Conservation (phyloP, 164 flowering plant genomes). For the Nymphaea colorata region DNA sequence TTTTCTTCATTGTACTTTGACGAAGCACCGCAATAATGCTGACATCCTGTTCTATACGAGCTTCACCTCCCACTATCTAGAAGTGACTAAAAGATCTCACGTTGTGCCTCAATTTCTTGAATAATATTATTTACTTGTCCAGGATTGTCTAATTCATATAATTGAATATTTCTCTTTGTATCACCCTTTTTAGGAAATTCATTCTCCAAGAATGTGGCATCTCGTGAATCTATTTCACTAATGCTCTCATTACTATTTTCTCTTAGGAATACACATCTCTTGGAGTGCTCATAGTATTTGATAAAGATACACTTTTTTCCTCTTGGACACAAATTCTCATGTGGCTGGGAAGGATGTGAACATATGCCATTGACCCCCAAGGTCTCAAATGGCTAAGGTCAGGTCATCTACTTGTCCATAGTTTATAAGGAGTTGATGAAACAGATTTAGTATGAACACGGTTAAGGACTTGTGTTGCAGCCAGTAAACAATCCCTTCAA, state of each 20-base stretch:
- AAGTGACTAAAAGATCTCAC: not conserved
- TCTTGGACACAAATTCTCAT: not conserved
- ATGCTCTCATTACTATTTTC: not conserved
- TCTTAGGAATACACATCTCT: not conserved
- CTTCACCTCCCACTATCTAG: constrained; percentile 1
- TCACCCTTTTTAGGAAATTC: not conserved
- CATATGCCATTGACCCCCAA: not conserved
- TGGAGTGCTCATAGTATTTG: not conserved
- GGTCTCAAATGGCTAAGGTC: not conserved
- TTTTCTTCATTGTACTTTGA: no score
- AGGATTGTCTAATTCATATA: not conserved
- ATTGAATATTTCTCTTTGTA: not conserved
- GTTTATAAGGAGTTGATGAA: not conserved
- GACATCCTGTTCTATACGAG: no score
- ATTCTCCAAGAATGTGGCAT: not conserved
- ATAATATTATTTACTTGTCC: not conserved
- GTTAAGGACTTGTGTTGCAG: not conserved
- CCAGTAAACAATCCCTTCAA: not conserved
- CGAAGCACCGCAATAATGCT: no score
- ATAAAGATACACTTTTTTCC: not conserved
- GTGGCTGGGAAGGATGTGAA: not conserved
- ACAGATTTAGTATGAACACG: not conserved
- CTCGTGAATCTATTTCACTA: not conserved
- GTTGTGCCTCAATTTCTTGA: not conserved
- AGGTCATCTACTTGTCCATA: not conserved